A percentile compares a stretch with the other conserved stretches of the same genome.
Evolutionary conservation across 192 early-diverging fungal genomes (phyloP).

Genomic region (Backusella tarrabulga): DNA sequence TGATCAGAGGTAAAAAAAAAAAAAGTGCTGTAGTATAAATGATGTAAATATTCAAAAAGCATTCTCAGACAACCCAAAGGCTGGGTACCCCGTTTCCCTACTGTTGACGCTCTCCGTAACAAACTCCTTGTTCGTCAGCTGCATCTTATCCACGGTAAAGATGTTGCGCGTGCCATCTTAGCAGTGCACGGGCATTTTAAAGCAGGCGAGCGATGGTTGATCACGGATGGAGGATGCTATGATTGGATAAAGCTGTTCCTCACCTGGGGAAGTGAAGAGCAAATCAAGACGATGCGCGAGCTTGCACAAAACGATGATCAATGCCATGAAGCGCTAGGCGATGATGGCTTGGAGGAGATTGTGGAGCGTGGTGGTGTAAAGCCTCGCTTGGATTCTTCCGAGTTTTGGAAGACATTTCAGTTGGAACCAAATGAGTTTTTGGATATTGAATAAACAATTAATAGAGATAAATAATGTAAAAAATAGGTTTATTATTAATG

Average conservation of each 20-base stretch:
- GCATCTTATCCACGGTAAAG: constrained; percentile 59
- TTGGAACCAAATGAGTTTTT: constrained; percentile 26
- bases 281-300: constrained; percentile 12
- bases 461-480: background rate
- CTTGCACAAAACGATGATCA: constrained; percentile 21
- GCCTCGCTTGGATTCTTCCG: constrained; percentile 30
- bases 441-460: constrained; percentile 8
- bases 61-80: constrained; percentile 45
- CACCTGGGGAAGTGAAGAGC: constrained; percentile 27
- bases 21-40: no score
- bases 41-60: no score
- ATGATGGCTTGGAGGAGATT: constrained; percentile 19
- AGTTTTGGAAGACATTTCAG: constrained; percentile 36
- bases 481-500: no score
- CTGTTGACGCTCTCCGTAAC: constrained; percentile 23
- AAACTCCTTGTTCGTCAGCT: constrained; percentile 39
- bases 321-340: constrained; percentile 14
- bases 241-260: constrained; percentile 48
- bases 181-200: constrained; percentile 34
- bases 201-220: constrained; percentile 50
- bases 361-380: constrained; percentile 13
- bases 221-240: constrained; percentile 54
- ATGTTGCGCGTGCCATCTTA: constrained; percentile 57
- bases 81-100: constrained; percentile 54
- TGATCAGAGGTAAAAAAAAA: constrained; percentile 21